phyloP scores from a whole-genome alignment of 306 rosid genomes.

The Cicer cuneatum region DNA sequence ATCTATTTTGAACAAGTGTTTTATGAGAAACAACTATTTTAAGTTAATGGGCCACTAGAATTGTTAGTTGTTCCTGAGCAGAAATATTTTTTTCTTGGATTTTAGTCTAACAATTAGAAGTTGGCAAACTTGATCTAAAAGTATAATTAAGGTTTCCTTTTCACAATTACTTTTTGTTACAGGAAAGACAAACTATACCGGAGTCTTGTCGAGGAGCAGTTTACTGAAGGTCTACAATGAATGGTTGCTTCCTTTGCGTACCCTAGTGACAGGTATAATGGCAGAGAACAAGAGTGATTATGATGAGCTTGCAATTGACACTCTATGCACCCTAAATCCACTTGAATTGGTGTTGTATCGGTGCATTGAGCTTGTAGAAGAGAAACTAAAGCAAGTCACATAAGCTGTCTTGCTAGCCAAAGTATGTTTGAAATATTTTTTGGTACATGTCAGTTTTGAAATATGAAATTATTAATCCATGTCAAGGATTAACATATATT shows the following conservation, averaged over 20 bases:
- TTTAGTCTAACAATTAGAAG: background rate
- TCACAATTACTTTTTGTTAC: constrained; percentile 41
- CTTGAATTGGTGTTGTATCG: constrained; percentile 82
- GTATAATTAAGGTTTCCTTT: constrained; percentile 11
- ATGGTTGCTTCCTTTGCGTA: constrained; percentile 59
- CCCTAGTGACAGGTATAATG: constrained; percentile 51
- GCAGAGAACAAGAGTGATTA: constrained; percentile 50
- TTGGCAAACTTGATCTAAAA: constrained; percentile 8
- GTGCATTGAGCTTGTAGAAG: constrained; percentile 89
- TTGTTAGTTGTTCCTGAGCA: background rate
- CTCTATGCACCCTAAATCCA: constrained; percentile 70
- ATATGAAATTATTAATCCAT: background rate
- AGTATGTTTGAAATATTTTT: background rate
- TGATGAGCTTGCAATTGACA: constrained; percentile 56
- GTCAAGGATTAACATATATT: background rate
- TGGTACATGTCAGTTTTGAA: background rate
- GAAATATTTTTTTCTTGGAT: background rate
- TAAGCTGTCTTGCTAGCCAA: constrained; percentile 9
- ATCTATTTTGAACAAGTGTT: background rate
- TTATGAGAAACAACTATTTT: background rate
- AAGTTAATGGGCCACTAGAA: constrained; percentile 19
- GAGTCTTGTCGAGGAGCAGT: constrained; percentile 51
- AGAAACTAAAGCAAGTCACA: constrained; percentile 55
- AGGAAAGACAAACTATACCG: constrained; percentile 75
- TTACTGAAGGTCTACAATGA: constrained; percentile 53